Conservation (phyloP, 2,329 filamentous ascomycete genomes). For the Cordyceps cateniannulata region DNA sequence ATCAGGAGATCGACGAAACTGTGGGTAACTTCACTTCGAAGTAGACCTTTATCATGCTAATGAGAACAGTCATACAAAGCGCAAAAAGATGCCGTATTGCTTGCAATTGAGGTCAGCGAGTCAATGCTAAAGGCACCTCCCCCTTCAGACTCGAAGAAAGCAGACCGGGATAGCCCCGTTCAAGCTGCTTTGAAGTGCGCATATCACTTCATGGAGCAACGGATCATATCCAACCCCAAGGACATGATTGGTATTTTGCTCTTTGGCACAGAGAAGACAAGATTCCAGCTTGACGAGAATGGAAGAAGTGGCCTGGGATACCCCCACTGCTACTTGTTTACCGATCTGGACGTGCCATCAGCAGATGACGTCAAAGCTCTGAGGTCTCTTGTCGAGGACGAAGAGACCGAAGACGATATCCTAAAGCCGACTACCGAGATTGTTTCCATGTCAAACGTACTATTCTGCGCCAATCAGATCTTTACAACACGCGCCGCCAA, state of each 20-base stretch:
- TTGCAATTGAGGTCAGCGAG: constrained; percentile 85
- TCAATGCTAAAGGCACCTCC: constrained; percentile 74
- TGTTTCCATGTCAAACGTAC: constrained; percentile 77
- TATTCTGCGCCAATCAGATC: constrained; percentile 94
- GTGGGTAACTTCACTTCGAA: constrained; percentile 31
- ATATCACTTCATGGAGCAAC: constrained; percentile 93
- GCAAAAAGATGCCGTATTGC: constrained; percentile 95
- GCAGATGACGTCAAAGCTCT: constrained; percentile 80
- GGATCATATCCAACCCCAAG: constrained; percentile 92
- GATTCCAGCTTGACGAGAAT: constrained; percentile 63
- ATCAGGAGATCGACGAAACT: constrained; percentile 53
- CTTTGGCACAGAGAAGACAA: constrained; percentile 82
- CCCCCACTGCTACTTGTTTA: constrained; percentile 87
- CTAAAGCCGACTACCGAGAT: constrained; percentile 62
- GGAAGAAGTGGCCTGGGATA: constrained; percentile 59
- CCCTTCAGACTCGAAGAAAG: constrained; percentile 62
- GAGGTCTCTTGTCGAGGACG: constrained; percentile 70
- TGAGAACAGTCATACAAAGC: constrained; percentile 69
- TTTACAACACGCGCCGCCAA: constrained; percentile 94
- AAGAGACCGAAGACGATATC: constrained; percentile 62
- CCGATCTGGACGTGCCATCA: constrained; percentile 79
- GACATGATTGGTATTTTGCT: constrained; percentile 96
- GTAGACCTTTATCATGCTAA: not conserved
- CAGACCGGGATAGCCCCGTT: constrained; percentile 69
- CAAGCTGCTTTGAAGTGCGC: constrained; percentile 88